Evolutionary conservation across 768 basidiomycete genomes (phyloP), one percentile per base, ranked within the genome.

Genomic region (Boletellus ananiceps): DNA sequence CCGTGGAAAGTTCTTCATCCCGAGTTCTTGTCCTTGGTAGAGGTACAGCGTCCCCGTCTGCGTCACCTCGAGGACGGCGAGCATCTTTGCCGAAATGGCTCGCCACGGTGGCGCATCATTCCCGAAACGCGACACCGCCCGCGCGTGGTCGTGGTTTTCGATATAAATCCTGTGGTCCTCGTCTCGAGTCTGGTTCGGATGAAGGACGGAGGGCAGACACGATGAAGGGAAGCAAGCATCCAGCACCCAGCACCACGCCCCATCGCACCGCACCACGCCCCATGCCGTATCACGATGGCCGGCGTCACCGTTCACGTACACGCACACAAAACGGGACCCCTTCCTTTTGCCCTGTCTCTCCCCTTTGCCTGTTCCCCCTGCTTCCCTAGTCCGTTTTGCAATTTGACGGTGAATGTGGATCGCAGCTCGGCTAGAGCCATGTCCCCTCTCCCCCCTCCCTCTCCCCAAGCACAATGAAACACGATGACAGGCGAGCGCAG

Each of bases 1-100:
- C 41, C 71, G 60, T 15, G 83, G 81, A 53, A 83, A 79, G 49
- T 84, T 84, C 63, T 74, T 78, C 63, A 84, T 67, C 0, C 80
- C 86, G 0, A 89, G 73, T 59, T 89, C 88, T 62, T 88, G 74
- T 6, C 86, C 87, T 68, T 89, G 84, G 61, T 82, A 89, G 11
- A 90, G 71, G 61, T 82, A 89, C 52, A 82, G 66, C 16, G 86
- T 86, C 6, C 87, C 86, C 8, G 74, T 69, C 36, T 83, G 80
- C 1, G 81, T 77, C 32, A 78, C 69, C 54, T 87, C 76, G 32
- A 86, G 64, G 46, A 84, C 70, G 1, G 81, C 76, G 16, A 88
- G 64, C 65, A 88, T 67, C 64, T 88, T 88, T 4, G 80, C 82
- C 6, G 81, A 82, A 14, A 74, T 61, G 0, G 71, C 64, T 4